These are phyloP conservation scores for Lactarius psammicola DNA, from an alignment of 768 basidiomycete species.

Conservation along the genomic window DNA sequence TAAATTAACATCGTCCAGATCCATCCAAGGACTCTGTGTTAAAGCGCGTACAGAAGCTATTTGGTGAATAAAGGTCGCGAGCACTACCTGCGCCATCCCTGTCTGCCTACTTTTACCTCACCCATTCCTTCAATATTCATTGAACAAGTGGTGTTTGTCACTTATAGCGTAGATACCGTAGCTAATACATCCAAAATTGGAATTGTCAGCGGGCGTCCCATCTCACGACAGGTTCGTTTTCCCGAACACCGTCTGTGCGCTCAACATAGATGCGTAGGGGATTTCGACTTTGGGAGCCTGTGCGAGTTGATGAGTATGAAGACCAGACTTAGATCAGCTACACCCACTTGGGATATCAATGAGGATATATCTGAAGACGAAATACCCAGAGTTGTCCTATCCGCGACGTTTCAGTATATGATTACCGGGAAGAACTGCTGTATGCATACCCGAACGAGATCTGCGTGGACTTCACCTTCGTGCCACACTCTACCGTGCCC, in stretches of 20 bases:
- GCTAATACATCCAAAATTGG: slow-evolving; percentile 31
- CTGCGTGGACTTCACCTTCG: slow-evolving; percentile 81
- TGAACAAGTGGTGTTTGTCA: not conserved
- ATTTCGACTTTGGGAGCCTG: slow-evolving; percentile 62
- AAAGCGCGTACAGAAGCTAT: slow-evolving; percentile 94
- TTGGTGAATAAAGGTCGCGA: slow-evolving; percentile 67
- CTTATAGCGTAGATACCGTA: slow-evolving; percentile 20
- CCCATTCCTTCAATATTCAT: not conserved
- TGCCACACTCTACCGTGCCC: slow-evolving; percentile 49
- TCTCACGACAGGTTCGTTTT: slow-evolving; percentile 68
- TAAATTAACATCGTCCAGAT: slow-evolving; percentile 49
- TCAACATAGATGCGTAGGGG: slow-evolving; percentile 70
- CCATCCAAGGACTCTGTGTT: slow-evolving; percentile 94
- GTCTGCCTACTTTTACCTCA: not conserved
- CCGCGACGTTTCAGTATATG: not conserved
- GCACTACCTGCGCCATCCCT: not conserved
- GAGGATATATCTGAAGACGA: slow-evolving; percentile 72
- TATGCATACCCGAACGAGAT: slow-evolving; percentile 63
- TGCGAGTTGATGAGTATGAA: slow-evolving; percentile 29
- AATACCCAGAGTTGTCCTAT: slow-evolving; percentile 75
- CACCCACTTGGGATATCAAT: slow-evolving; percentile 76
- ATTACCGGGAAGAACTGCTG: slow-evolving; percentile 1
- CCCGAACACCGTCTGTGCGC: slow-evolving; percentile 59
- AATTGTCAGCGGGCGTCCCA: slow-evolving; percentile 44
- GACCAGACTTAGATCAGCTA: slow-evolving; percentile 32